Evolutionary conservation across 441 rosid genomes (phyloP), one percentile per base, ranked within the genome.

Genomic region (Populus hybrid): DNA sequence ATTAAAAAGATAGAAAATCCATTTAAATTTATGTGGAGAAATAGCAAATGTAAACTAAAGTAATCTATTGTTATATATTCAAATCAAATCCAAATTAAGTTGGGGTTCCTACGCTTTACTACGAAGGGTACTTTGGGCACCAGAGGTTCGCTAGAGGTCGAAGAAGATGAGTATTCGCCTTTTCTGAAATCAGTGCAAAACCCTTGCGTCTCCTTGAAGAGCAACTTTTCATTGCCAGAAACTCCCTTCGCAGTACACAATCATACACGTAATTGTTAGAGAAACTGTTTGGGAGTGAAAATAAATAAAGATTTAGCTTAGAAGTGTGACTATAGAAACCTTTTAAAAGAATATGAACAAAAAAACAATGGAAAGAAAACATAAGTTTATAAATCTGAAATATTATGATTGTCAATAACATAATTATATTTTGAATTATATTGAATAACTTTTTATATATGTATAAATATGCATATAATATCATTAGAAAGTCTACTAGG

Each of bases 91-190:
- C 26, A 23, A 30, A 46, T 16, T 12, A 2, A n/a, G 26, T 6
- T 6, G 19, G 21, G 67, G 28, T 10, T 75, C 83, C 30, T 85
- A 94, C 98, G 99, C 86, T 96, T 96, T 11, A 91, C 99, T 4
- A 96, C 98, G 76, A 94, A 96, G 4, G 94, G 95, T 66, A 91
- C 95, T 82, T 85, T 87, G 28, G 98, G 99, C 67, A 94, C 92
- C n/a, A 88, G 71, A 16, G 98, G 98, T 77, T 94, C 97, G 32
- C 89, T 85, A 8, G 98, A 91, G 11, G 91, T 88, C 2, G 97
- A 88, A 1, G 98, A 91, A 2, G 97, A 87, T 5, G 99, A 86
- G 38, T 93, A 87, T 69, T 89, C 90, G 63, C 88, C 90, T 82
- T 89, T 91, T 84, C 86, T 87, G 72, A 85, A 81, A 59, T 92